These are phyloP conservation scores for Epichloe uncinata DNA, from an alignment of 2,329 filamentous ascomycete genomes.

Conservation along the genomic window DNA sequence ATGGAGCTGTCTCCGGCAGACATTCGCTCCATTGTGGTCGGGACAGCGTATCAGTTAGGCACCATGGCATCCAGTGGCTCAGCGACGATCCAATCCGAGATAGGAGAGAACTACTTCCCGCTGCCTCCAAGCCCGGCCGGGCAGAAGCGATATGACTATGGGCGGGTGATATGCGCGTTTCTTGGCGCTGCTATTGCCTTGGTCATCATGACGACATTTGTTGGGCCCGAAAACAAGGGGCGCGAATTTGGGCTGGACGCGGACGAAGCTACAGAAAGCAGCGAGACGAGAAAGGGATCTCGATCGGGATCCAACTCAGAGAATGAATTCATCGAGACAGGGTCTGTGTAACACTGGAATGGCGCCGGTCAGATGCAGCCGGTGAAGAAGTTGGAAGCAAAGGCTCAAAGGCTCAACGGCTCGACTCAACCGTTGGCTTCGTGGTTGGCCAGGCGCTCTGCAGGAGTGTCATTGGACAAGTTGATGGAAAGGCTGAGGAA, in stretches of 20 bases:
- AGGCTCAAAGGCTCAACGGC: no score
- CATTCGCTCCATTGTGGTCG: background rate
- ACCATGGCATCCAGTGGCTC: background rate
- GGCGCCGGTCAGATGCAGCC: no score
- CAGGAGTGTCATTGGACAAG: background rate
- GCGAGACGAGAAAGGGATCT: background rate
- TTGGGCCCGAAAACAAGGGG: background rate
- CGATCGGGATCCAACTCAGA: background rate
- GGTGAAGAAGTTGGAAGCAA: no score
- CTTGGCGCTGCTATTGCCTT: background rate
- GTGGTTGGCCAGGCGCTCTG: no score
- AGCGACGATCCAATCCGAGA: background rate
- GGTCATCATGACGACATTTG: background rate
- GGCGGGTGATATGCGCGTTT: background rate
- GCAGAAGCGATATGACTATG: background rate
- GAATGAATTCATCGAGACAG: background rate
- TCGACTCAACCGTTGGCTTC: no score
- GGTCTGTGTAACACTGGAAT: background rate
- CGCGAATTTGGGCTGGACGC: background rate
- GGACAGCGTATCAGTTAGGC: conserved; percentile 2
- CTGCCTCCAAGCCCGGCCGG: background rate
- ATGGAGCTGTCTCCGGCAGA: background rate
- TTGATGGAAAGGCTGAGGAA: background rate
- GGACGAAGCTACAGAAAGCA: background rate
- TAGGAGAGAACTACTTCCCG: background rate